Evolutionary conservation across 1,284 basidiomycete species (phyloP).

Genomic region (Chiua sp.): DNA sequence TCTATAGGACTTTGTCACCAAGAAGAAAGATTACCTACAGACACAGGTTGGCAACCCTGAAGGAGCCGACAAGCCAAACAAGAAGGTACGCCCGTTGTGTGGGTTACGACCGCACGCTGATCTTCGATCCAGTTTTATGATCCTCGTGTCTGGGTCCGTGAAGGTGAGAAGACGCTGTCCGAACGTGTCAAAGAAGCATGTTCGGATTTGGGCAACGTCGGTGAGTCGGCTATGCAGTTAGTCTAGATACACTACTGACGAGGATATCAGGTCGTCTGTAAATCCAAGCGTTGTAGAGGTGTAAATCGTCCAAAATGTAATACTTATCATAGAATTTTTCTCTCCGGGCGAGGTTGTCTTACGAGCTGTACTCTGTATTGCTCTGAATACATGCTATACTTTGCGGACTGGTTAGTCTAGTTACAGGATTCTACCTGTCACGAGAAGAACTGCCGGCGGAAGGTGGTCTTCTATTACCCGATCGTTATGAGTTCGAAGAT

Average conservation of each 20-base stretch:
- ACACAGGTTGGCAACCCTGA: constrained; percentile 96
- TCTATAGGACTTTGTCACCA: constrained; percentile 77
- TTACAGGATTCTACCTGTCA: too few species aligned
- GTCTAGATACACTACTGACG: not conserved
- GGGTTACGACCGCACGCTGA: not conserved
- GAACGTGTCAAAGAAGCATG: constrained; percentile 94
- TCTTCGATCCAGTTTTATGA: constrained; percentile 74
- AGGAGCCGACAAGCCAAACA: constrained; percentile 94
- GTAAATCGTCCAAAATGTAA: constrained; percentile 11
- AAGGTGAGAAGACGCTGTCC: constrained; percentile 95
- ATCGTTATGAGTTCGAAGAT: too few species aligned
- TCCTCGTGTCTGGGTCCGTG: constrained; percentile 97
- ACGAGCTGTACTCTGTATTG: too few species aligned
- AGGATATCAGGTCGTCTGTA: constrained; percentile 26
- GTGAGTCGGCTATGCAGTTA: constrained; percentile 34
- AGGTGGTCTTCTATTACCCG: too few species aligned
- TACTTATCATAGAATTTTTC: constrained; percentile 27
- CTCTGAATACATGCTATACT: too few species aligned
- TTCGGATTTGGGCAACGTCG: constrained; percentile 84
- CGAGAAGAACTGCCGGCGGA: too few species aligned
- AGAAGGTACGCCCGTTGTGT: constrained; percentile 68
- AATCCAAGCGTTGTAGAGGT: constrained; percentile 4
- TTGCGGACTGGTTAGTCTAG: too few species aligned
- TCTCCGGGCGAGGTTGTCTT: too few species aligned
- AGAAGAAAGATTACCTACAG: constrained; percentile 86